Evolutionary conservation across 129 eudicot genomes (phyloP).

Genomic region (Centella asiatica): DNA sequence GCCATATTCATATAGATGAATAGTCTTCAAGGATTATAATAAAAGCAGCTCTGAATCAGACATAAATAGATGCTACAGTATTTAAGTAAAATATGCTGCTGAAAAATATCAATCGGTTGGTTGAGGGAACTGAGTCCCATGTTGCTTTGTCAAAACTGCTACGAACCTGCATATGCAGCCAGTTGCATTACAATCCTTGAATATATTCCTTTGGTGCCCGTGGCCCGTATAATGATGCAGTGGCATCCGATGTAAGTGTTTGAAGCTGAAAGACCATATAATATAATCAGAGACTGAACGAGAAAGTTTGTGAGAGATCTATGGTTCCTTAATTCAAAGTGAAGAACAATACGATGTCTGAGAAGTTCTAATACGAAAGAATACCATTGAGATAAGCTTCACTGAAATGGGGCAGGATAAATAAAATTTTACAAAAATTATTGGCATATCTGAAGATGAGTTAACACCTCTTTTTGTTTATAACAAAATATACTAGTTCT

Average conservation of each 20-base stretch:
- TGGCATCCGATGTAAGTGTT: conserved; percentile 48
- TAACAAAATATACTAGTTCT: no score
- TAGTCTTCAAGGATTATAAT: not conserved
- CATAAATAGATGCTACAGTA: not conserved
- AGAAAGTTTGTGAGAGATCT: not conserved
- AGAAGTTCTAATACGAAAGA: no score
- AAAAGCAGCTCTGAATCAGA: conserved; percentile 1
- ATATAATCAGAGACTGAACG: not conserved
- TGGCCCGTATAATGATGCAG: conserved; percentile 53
- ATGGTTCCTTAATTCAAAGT: no score
- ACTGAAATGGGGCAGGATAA: no score
- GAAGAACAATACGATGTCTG: no score
- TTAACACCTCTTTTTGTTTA: no score
- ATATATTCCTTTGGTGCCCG: conserved; percentile 54
- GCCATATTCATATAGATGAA: not conserved
- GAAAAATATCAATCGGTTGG: conserved; percentile 11
- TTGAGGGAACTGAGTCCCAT: conserved; percentile 22
- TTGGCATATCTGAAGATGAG: no score
- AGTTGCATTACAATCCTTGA: conserved; percentile 57
- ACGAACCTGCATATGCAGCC: conserved; percentile 92
- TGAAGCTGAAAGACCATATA: conserved; percentile 41
- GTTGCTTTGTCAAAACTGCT: conserved; percentile 60
- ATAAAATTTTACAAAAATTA: no score
- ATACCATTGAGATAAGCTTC: no score
- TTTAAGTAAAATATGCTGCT: conserved; percentile 13